phyloP scores from a whole-genome alignment of 2,329 filamentous ascomycete genomes.

The Trichoderma asperellum region DNA sequence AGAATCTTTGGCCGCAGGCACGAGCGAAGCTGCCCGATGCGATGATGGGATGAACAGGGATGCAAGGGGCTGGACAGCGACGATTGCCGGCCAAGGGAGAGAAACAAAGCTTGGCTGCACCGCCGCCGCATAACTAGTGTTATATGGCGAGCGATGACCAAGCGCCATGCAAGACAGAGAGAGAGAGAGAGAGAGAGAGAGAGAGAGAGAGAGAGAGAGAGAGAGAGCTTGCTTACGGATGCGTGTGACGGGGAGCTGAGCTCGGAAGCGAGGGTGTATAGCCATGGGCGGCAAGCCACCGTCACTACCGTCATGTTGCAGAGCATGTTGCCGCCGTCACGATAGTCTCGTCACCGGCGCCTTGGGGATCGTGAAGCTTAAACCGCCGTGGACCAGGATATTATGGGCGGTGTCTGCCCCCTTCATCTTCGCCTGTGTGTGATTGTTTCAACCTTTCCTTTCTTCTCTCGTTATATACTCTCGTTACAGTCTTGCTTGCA shows the following conservation, averaged over 20 bases:
- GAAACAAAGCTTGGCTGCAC: not conserved
- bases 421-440: constrained; percentile 2
- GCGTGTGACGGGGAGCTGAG: constrained; percentile 20
- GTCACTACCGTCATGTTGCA: not conserved
- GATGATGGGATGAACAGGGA: constrained; percentile 3
- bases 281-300: constrained; percentile 19
- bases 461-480: not conserved
- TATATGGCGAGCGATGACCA: not conserved
- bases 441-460: not conserved
- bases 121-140: not conserved
- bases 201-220: not conserved
- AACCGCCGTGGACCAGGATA: constrained; percentile 7
- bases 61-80: constrained; percentile 1
- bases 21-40: constrained; percentile 8
- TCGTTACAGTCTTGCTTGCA: not conserved
- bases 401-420: constrained; percentile 8
- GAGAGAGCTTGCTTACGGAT: not conserved
- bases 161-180: constrained; percentile 11
- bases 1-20: not conserved
- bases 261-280: constrained; percentile 3
- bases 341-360: constrained; percentile 25
- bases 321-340: constrained; percentile 24
- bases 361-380: constrained; percentile 14
- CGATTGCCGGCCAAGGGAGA: not conserved
- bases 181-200: not conserved